Conservation (phyloP, 2,329 filamentous ascomycete genomes). For the Whalleya microplaca region DNA sequence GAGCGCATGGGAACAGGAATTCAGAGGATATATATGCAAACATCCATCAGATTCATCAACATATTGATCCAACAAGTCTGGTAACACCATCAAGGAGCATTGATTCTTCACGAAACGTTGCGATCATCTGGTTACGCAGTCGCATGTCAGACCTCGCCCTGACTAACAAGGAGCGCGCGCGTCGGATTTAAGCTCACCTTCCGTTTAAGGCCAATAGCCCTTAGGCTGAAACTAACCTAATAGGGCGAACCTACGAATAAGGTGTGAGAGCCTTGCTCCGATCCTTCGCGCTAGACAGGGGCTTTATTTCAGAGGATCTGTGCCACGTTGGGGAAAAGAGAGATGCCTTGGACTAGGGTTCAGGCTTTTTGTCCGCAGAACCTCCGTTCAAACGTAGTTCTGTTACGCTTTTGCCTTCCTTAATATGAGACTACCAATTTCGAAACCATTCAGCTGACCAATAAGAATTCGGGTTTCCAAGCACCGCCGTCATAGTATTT, state of each 20-base stretch:
- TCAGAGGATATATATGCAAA: constrained; percentile 21
- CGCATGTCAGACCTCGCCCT: constrained; percentile 16
- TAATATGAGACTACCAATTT: constrained; percentile 27
- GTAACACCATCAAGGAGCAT: not conserved
- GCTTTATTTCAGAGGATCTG: constrained; percentile 27
- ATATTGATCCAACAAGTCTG: not conserved
- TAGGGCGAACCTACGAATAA: constrained; percentile 15
- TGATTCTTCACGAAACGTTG: constrained; percentile 25
- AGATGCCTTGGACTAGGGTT: constrained; percentile 17
- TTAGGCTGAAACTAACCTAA: constrained; percentile 22
- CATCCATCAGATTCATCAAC: constrained; percentile 11
- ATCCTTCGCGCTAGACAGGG: constrained; percentile 18
- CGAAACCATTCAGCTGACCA: constrained; percentile 10
- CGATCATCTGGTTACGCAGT: constrained; percentile 24
- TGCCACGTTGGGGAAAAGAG: constrained; percentile 16
- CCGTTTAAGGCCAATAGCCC: constrained; percentile 17
- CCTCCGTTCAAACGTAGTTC: constrained; percentile 26
- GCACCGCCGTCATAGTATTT: constrained; percentile 10
- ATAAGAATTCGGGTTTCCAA: constrained; percentile 1
- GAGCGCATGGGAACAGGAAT: constrained; percentile 15
- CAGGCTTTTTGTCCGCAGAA: constrained; percentile 26
- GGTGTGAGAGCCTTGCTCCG: constrained; percentile 12
- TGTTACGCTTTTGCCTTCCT: constrained; percentile 27
- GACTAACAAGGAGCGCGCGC: constrained; percentile 6
- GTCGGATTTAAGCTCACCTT: constrained; percentile 15